A percentile compares a stretch with the other conserved stretches of the same genome.
These are phyloP conservation scores for Fonsecaea erecta DNA, from an alignment of 2,329 filamentous ascomycete genomes.

Conservation along the genomic window DNA sequence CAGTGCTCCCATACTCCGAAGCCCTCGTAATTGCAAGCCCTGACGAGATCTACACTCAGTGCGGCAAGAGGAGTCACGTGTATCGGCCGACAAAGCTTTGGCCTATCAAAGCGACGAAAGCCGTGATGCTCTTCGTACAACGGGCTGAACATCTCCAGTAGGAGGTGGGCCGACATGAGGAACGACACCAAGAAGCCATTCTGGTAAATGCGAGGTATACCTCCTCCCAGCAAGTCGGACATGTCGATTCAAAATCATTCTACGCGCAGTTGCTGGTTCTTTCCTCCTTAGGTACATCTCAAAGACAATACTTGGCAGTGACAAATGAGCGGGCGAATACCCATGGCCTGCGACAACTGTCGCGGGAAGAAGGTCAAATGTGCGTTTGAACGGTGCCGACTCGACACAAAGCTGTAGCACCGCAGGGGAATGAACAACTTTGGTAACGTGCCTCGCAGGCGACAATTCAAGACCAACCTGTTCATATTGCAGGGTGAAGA, in stretches of 20 bases:
- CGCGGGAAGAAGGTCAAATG: constrained; percentile 5
- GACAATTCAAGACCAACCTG: constrained; percentile 2
- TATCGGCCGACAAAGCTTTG: neutral
- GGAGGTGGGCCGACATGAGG: neutral
- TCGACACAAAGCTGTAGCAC: neutral
- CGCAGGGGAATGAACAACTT: neutral
- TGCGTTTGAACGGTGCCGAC: neutral
- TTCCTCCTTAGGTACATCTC: neutral
- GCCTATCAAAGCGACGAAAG: neutral
- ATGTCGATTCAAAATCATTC: neutral
- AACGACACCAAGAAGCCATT: neutral
- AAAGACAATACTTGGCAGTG: neutral
- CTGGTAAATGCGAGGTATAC: neutral
- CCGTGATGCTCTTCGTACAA: neutral
- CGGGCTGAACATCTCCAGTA: neutral
- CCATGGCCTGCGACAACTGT: constrained; percentile 5
- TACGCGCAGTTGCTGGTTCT: neutral
- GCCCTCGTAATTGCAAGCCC: neutral
- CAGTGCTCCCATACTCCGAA: neutral
- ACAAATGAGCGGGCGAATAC: constrained; percentile 13
- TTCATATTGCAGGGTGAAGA: neutral
- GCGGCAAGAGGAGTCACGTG: neutral
- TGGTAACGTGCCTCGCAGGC: constrained; percentile 5
- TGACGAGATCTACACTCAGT: no score
- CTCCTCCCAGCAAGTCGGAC: neutral